These are phyloP conservation scores for Paspalum vaginatum DNA, from an alignment of 176 grass and related monocot genomes.

Conservation along the genomic window DNA sequence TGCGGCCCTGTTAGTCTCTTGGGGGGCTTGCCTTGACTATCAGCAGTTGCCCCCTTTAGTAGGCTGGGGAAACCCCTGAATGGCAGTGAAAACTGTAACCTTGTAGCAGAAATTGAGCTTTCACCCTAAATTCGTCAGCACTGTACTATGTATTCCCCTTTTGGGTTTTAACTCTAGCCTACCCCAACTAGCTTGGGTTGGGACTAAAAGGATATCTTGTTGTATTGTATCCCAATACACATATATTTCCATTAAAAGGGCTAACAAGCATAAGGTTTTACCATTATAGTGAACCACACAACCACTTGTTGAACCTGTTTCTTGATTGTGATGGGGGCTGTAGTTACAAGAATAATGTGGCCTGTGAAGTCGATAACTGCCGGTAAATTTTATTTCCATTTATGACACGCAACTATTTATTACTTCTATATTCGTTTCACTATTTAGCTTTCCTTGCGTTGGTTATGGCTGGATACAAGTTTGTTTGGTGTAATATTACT, in stretches of 20 bases:
- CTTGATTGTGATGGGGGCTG: not conserved
- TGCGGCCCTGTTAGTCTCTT: not conserved
- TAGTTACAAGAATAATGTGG: not conserved
- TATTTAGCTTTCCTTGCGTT: constrained; percentile 5
- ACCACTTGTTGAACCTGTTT: not conserved
- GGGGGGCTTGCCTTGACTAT: not conserved
- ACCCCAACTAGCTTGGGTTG: too few species aligned
- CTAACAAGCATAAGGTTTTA: not conserved
- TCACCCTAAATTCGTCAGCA: not conserved
- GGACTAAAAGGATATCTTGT: too few species aligned
- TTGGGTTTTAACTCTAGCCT: too few species aligned
- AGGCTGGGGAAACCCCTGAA: not conserved
- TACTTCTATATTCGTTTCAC: not conserved
- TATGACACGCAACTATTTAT: not conserved
- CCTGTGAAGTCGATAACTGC: not conserved
- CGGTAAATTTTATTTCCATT: not conserved
- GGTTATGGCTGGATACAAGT: not conserved
- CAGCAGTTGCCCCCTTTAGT: not conserved
- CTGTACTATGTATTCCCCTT: not conserved
- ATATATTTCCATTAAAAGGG: not conserved
- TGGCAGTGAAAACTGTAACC: not conserved
- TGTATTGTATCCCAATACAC: too few species aligned
- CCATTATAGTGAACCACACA: not conserved
- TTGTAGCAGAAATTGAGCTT: not conserved
- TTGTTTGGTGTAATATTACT: not conserved